Base-by-base conservation (phyloP, 495 filamentous ascomycete species). In the Aspergillus bertholletiae region DNA sequence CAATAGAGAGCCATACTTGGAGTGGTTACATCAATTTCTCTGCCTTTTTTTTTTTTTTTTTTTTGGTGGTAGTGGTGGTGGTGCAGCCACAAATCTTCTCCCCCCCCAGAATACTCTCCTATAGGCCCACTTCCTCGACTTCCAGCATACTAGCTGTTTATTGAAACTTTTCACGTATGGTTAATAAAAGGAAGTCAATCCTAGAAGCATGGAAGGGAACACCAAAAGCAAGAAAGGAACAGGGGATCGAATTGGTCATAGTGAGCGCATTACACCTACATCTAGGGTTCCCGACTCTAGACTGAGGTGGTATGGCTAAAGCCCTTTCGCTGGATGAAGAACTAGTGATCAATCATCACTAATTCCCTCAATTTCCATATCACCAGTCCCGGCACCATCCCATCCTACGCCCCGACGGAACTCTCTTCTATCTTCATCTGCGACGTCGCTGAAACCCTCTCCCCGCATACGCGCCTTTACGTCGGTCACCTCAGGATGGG, bases 341-440 rank as follows among this genome's bases (percentile, higher is more conserved):
- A 43, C 7, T 11, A 18, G 13, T n/a, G n/a, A n/a, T 44, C 46
- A 60, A 47, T 30, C 60, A 45, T 60, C 60, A 39, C 58, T 60
- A 17, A 54, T 39, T 23, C 59, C 58, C 49, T 73, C 72, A 30
- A 68, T 45, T 57, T 73, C 68, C 65, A 70, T 63, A 7, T 64
- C 66, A 6, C 68, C 70, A 15, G 56, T 55, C 15, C 54, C 63
- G 3, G 24, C 52, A 5, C 68, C 68, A 61, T 74, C 71, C 70
- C 72, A 74, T 12, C 71, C 73, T 40, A 63, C 58, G 6, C 71
- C 72, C 24, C 71, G 67, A 8, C 67, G 58, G 49, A 70, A 75
- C 6, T 49, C 23, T 18, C 67, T 57, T 18, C 51, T 47, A 30
- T 72, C 66, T 26, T 55, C 55, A 1, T 44, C 20, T 0, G 55